These are phyloP conservation scores for Ceriops tagal DNA, from an alignment of 345 rosid genomes.

Conservation along the genomic window DNA sequence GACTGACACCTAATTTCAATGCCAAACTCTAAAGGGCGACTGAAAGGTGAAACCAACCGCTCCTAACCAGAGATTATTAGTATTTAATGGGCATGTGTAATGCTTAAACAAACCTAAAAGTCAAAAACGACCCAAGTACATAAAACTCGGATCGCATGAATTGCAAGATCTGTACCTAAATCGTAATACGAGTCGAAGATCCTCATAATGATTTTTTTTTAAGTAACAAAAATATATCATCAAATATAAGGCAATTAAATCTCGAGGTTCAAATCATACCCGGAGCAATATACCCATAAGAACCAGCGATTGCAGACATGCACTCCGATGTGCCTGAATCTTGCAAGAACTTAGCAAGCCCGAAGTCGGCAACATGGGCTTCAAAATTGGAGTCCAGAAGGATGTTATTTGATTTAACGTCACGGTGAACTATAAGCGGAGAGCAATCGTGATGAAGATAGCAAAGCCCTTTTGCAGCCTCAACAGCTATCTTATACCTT, in stretches of 20 bases:
- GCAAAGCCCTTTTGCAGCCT: conserved; percentile 86
- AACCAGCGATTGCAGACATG: conserved; percentile 96
- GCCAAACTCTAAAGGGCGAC: conserved; percentile 3
- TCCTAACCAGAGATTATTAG: conserved; percentile 3
- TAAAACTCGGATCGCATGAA: conserved; percentile 3
- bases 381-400: conserved; percentile 75
- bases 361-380: conserved; percentile 95
- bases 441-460: conserved; percentile 91
- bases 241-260: background rate
- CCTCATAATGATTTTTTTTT: background rate
- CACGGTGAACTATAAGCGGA: conserved; percentile 79
- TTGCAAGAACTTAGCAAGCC: conserved; percentile 88
- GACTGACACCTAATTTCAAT: conserved; percentile 13
- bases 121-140: conserved; percentile 15
- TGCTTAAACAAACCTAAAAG: conserved; percentile 1
- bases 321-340: conserved; percentile 91
- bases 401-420: conserved; percentile 84
- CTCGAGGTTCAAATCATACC: conserved; percentile 35
- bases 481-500: conserved; percentile 76
- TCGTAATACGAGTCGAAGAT: conserved; percentile 18
- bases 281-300: conserved; percentile 94
- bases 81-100: conserved; percentile 19
- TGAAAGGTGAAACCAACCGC: conserved; percentile 11
- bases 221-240: background rate
- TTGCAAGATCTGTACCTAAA: conserved; percentile 21